phyloP scores from a whole-genome alignment of 1,284 basidiomycete species.

The Cryptococcus floricola region DNA sequence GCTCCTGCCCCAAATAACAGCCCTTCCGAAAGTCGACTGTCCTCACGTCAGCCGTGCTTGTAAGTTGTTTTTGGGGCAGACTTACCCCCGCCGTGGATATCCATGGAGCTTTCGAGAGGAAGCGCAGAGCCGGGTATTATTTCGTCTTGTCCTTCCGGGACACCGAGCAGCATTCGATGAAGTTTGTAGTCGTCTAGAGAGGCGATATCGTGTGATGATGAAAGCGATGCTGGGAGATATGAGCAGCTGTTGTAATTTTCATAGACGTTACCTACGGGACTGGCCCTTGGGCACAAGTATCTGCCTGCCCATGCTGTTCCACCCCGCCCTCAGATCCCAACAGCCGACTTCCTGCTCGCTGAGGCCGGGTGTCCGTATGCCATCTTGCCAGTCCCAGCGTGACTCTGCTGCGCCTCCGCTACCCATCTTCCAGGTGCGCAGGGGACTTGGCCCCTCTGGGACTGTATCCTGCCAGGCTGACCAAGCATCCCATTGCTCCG shows the following conservation, averaged over 20 bases:
- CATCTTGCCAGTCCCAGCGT: slow-evolving; percentile 34
- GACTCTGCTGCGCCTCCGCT: slow-evolving; percentile 42
- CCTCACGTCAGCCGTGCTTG: not conserved
- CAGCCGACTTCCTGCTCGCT: slow-evolving; percentile 38
- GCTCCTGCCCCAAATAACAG: slow-evolving; percentile 96
- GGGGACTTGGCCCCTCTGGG: slow-evolving; percentile 7
- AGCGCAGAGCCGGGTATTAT: slow-evolving; percentile 72
- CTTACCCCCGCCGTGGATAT: slow-evolving; percentile 86
- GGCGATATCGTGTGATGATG: slow-evolving; percentile 18
- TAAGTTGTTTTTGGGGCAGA: slow-evolving; percentile 8
- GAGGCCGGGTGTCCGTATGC: slow-evolving; percentile 17
- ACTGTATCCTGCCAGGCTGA: slow-evolving; percentile 62
- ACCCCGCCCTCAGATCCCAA: slow-evolving; percentile 64
- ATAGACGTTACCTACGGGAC: slow-evolving; percentile 57
- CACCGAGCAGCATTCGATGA: slow-evolving; percentile 75
- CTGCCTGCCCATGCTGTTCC: slow-evolving; percentile 68
- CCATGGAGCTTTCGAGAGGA: slow-evolving; percentile 90
- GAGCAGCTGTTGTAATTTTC: not conserved
- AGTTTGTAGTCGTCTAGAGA: slow-evolving; percentile 58
- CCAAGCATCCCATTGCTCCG: slow-evolving; percentile 72
- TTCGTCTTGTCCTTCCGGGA: slow-evolving; percentile 81
- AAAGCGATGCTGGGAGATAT: slow-evolving; percentile 16
- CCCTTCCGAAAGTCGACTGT: slow-evolving; percentile 95
- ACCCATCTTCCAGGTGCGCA: slow-evolving; percentile 39
- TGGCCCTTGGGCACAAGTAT: slow-evolving; percentile 66